Base-by-base conservation (phyloP, 805 yeast genomes). In the Saccharomycopsis sp. region DNA sequence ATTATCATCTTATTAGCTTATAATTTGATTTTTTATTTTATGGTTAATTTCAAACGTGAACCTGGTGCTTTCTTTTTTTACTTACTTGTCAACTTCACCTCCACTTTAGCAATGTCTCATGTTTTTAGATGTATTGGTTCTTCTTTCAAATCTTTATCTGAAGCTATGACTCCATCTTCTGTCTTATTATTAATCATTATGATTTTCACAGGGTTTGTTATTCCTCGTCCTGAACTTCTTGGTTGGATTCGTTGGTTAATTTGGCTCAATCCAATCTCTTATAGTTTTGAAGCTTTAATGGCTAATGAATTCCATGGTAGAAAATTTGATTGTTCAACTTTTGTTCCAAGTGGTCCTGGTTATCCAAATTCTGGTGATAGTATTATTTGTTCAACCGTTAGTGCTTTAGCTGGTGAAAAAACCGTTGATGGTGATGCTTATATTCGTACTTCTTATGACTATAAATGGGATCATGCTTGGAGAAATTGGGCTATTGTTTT, bases 401-500 rank as follows among this genome's bases (percentile, higher is more conserved):
- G 79, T 33, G 53, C 79, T 20, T 53, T 53, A 9, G 56, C 74
- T 1, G 83, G 84, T 31, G 46, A 53, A 17, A 45, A 50, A 20
- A 45, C 42, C 37, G 76, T 77, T 29, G 48, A 51, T 34, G 85
- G 85, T 49, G 62, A 63, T 37, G 59, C 46, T 17, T 77, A 63
- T 50, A 47, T 76, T 18, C 36, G 41, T 1, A 39, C 43, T 9
- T 52, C 73, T 1, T 78, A 59, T 52, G 55, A 57, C 26, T 76
- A 72, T 54, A 48, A 51, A 28, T 53, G 58, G 48, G 44, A 54
- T 8, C 76, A 76, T 51, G 60, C 67, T 45, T 76, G 83, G 83
- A 68, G 80, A 61, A 67, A 75, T 52, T 67, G 69, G 61, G 82
- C 86, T 56, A 74, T 79, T 44, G 52, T 63, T 20, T 37, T 74